Evolutionary conservation across 169 alveolate species (phyloP).

Genomic region (Plasmodium inui): DNA sequence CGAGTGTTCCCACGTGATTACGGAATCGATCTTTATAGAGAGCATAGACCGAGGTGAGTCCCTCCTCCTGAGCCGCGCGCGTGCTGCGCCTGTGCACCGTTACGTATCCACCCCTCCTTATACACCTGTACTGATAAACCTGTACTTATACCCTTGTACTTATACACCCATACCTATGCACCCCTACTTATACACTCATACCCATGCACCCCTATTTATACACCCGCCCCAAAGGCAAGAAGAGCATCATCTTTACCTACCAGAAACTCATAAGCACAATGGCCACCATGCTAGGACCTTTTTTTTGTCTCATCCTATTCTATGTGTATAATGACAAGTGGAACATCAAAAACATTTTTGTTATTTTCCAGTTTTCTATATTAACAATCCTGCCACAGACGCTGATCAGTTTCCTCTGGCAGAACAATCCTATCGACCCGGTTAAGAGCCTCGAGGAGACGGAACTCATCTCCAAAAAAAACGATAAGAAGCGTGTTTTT

Average conservation of each 20-base stretch:
- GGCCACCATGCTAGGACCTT: slow-evolving; percentile 69
- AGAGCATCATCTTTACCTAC: slow-evolving; percentile 56
- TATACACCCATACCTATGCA: not conserved
- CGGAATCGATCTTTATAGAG: slow-evolving; percentile 69
- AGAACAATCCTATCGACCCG: not conserved
- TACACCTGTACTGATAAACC: not conserved
- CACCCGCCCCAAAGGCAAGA: slow-evolving; percentile 15
- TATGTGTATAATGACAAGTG: slow-evolving; percentile 53
- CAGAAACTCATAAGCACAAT: slow-evolving; percentile 67
- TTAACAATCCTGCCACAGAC: slow-evolving; percentile 62
- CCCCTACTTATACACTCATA: not conserved
- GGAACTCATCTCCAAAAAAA: slow-evolving; percentile 15
- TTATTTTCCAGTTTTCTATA: slow-evolving; percentile 66
- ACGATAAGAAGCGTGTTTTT: not conserved
- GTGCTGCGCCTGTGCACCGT: not conserved
- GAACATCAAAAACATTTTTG: slow-evolving; percentile 57
- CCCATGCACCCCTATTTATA: not conserved
- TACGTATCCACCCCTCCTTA: too few species aligned
- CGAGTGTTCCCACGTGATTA: slow-evolving; percentile 60
- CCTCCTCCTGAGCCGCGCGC: not conserved
- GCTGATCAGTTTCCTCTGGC: slow-evolving; percentile 47
- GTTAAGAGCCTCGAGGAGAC: slow-evolving; percentile 34
- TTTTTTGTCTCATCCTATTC: slow-evolving; percentile 60
- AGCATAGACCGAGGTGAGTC: slow-evolving; percentile 60
- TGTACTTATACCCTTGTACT: not conserved